Percentiles rank a stretch among this genome's conserved stretches.
Conservation (phyloP, 2,329 filamentous ascomycete species). For the Leptodontidium sp. region DNA sequence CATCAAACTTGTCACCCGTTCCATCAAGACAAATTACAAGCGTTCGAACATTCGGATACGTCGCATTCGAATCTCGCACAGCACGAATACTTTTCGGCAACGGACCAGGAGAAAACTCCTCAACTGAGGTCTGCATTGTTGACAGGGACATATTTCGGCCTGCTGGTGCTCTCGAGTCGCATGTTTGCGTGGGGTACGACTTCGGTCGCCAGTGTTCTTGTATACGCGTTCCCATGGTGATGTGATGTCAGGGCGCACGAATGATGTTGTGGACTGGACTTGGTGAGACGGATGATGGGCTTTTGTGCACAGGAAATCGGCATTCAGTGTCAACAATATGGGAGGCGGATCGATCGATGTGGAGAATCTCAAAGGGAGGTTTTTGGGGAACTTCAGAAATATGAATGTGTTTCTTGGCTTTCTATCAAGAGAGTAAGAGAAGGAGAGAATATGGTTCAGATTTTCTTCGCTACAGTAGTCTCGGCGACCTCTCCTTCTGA, state of each 20-base stretch:
- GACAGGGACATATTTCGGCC: not conserved
- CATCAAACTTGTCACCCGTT: conserved; percentile 55
- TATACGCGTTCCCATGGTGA: conserved; percentile 10
- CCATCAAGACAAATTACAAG: conserved; percentile 48
- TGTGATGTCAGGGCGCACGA: not conserved
- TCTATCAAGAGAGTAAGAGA: too few species aligned
- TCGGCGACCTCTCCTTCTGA: too few species aligned
- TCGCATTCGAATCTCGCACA: conserved; percentile 12
- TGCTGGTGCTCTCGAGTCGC: not conserved
- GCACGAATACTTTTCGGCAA: conserved; percentile 24
- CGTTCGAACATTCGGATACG: conserved; percentile 11
- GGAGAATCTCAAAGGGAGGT: not conserved
- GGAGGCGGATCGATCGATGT: not conserved
- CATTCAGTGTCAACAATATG: not conserved
- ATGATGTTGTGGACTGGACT: conserved; percentile 5
- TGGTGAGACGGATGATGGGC: not conserved
- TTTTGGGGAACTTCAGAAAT: not conserved
- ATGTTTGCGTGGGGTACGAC: conserved; percentile 13
- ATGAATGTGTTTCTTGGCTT: not conserved
- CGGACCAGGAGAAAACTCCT: not conserved
- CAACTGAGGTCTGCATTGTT: conserved; percentile 4
- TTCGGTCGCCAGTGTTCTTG: conserved; percentile 23
- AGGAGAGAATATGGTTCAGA: too few species aligned
- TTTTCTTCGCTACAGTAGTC: too few species aligned
- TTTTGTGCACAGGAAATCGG: not conserved